Base-by-base conservation (phyloP, 208 protist species). In the Acanthamoeba lenticulata region DNA sequence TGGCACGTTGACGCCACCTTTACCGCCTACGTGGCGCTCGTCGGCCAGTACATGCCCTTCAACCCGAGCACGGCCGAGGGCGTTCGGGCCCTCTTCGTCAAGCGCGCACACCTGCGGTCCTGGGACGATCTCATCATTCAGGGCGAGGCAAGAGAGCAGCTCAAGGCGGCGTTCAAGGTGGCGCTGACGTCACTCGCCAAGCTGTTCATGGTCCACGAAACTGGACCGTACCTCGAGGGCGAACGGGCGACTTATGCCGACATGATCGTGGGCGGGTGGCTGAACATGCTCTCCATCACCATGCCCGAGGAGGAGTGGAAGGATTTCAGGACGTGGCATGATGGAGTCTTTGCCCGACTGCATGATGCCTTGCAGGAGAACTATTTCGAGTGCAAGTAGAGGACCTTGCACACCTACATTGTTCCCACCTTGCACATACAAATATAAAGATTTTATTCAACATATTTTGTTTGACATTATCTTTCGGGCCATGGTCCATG, bases 361-460 rank as follows among this genome's bases (percentile, higher is more conserved):
- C 67, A 77, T 77, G 67, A 77, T 77, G 67, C 67, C 67, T 77
- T 77, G 67, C 67, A 77, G 67, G 67, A 77, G 67, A 77, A 77
- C 67, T 77, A 77, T 34, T 77, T 77, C 67, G 67, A 77, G 29
- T 77, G 67, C 67, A 77, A 77, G 67, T 77, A 77, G 67, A 34
- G 29, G 67, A 77, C 34, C 9, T 60, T n/a, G n/a, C n/a, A n/a
- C n/a, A n/a, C n/a, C n/a, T n/a, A n/a, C n/a, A n/a, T n/a, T n/a
- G n/a, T n/a, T n/a, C n/a, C n/a, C n/a, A n/a, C n/a, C n/a, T n/a
- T n/a, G n/a, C n/a, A n/a, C n/a, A n/a, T n/a, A n/a, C n/a, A n/a
- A n/a, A n/a, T n/a, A n/a, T n/a, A n/a, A n/a, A n/a, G n/a, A n/a
- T n/a, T n/a, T n/a, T n/a, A n/a, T n/a, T n/a, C n/a, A n/a, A n/a